Base-by-base conservation (phyloP, 768 basidiomycete species). In the Russula olivacea region DNA sequence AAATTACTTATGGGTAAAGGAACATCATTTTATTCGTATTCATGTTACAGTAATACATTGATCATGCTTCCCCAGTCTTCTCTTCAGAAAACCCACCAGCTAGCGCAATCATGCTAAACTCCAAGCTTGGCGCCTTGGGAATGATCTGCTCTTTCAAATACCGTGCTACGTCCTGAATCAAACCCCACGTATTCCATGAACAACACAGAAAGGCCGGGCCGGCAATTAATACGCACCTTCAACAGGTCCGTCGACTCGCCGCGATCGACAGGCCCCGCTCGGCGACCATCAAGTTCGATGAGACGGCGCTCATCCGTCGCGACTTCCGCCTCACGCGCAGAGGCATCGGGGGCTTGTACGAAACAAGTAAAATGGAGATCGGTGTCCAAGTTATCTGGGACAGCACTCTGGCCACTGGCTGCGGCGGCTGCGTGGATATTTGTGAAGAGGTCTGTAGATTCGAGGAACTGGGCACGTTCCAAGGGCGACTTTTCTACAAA, bases 351-450 rank as follows among this genome's bases (percentile, higher is more conserved):
- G 0, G 89, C 89, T 61, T 80, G 79, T 38, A 97, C 83, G 69
- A 97, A 98, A 69, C 87, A 86, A 1, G 89, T 90, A 67, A 95
- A 98, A 74, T 97, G 95, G 9, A 92, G 77, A 68, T 90, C 80
- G 0, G 88, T 89, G 43, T 91, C 78, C 10, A 86, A 76, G 67
- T 89, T 79, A 9, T 58, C 51, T 3, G 89, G 86, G 0, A 86
- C 79, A 1, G 77, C 75, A 5, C 83, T 83, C 74, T 96, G 92
- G 9, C 91, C 92, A 0, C 81, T 71, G 0, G 78, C 75, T 0
- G 91, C 89, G 1, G 84, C 83, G 43, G 85, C 81, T 0, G 81
- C 80, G 66, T 97, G 95, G 62, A 93, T 91, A 63, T 81, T 74
- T 5, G 83, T 83, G 68, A 98, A 93, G 50, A 93, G 81, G 25